phyloP scores from a whole-genome alignment of 1,139 yeast genomes.

The Diutina scorzettiae region DNA sequence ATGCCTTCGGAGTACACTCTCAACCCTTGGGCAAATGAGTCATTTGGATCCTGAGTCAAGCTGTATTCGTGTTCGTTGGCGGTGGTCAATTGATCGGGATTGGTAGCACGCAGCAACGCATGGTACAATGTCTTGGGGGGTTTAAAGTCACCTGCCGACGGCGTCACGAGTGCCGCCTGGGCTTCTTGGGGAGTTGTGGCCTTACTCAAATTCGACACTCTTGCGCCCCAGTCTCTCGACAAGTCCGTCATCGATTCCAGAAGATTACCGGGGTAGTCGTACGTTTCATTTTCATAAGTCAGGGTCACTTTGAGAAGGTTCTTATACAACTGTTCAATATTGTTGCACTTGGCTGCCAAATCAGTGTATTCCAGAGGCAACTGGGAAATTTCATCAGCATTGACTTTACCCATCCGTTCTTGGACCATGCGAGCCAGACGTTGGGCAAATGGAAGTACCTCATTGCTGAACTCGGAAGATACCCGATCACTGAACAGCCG shows the following conservation, averaged over 20 bases:
- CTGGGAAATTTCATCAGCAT: constrained; percentile 65
- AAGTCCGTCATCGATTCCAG: constrained; percentile 68
- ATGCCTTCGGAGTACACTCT: constrained; percentile 32
- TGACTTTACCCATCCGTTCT: constrained; percentile 61
- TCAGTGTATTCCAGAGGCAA: constrained; percentile 75
- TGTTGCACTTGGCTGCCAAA: constrained; percentile 64
- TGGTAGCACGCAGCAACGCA: constrained; percentile 71
- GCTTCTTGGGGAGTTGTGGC: constrained; percentile 79
- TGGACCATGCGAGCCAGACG: constrained; percentile 72
- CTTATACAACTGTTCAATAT: constrained; percentile 59
- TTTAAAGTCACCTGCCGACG: constrained; percentile 38
- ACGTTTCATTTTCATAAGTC: constrained; percentile 63
- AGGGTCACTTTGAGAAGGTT: constrained; percentile 62
- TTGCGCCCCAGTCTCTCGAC: constrained; percentile 52
- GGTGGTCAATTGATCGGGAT: constrained; percentile 24
- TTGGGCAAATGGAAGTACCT: constrained; percentile 56
- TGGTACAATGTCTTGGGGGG: constrained; percentile 81
- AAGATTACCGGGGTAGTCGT: constrained; percentile 75
- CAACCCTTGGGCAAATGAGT: constrained; percentile 31
- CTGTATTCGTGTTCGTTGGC: constrained; percentile 16
- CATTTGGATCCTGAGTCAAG: constrained; percentile 29
- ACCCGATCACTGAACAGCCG: constrained; percentile 28
- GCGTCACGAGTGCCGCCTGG: constrained; percentile 55
- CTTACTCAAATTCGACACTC: constrained; percentile 57
- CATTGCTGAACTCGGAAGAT: constrained; percentile 32